A percentile compares a stretch with the other conserved stretches of the same genome.
Conservation (phyloP, 192 early-diverging fungal species). For the Dimargaris cristalligena region DNA sequence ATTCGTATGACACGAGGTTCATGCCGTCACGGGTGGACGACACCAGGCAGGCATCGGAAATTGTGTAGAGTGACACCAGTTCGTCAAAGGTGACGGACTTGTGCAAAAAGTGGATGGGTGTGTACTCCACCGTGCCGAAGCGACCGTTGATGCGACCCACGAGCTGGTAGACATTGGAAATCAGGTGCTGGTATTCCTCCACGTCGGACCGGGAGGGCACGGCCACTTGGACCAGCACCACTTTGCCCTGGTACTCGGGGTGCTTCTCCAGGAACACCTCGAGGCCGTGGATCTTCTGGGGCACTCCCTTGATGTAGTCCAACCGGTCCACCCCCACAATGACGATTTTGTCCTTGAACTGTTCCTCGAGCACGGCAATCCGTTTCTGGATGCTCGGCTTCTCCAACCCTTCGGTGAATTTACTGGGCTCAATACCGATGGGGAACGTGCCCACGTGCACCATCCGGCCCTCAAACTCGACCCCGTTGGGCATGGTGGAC, state of each 20-base stretch:
- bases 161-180: constrained; percentile 86
- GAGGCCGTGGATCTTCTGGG: constrained; percentile 94
- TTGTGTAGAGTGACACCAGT: constrained; percentile 87
- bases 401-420: constrained; percentile 76
- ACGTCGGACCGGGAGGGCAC: constrained; percentile 97
- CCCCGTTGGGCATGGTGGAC: constrained; percentile 79
- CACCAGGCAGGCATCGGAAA: constrained; percentile 90
- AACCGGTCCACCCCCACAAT: constrained; percentile 96
- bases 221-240: constrained; percentile 92
- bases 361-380: constrained; percentile 61
- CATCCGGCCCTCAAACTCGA: constrained; percentile 81
- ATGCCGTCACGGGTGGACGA: constrained; percentile 98
- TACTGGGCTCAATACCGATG: constrained; percentile 94
- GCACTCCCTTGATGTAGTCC: constrained; percentile 99
- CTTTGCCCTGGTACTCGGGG: constrained; percentile 84
- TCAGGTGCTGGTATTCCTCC: constrained; percentile 93
- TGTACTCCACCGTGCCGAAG: constrained; percentile 88
- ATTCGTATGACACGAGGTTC: constrained; percentile 99
- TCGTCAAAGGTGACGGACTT: constrained; percentile 90
- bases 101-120: constrained; percentile 97
- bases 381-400: constrained; percentile 45
- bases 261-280: constrained; percentile 77
- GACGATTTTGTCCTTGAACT: constrained; percentile 73
- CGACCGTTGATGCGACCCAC: constrained; percentile 96
- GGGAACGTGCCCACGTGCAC: constrained; percentile 98